Evolutionary conservation across 495 filamentous ascomycete genomes (phyloP), one percentile per base, ranked within the genome.

Genomic region (Bryoglossum gracile): DNA sequence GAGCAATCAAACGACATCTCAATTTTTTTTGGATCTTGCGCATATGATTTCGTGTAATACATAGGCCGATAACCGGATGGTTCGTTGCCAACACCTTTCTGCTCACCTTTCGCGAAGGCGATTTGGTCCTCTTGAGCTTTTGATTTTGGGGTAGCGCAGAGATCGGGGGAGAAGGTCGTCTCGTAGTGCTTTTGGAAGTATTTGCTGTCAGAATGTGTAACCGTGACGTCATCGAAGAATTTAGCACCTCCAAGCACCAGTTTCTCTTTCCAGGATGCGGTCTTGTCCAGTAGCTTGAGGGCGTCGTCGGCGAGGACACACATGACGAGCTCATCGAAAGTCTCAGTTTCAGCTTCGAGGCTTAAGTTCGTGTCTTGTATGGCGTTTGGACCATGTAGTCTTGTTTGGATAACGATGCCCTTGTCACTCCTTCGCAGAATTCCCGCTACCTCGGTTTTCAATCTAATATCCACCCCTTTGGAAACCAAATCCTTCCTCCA

Each of bases 1-100:
- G 81, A 84, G 65, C 83, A 87, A 62, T 91, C 85, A 63, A 91
- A 94, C 52, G 77, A 83, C 86, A 94, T 90, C 57, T 94, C 87
- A 8, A 94, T 82, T 54, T 86, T 85, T 10, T 71, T 68, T 9
- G 71, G 74, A 53, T 84, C 81, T 10, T 74, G 55, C 8, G 66
- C 57, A 59, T 87, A 88, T 11, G 71, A 76, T 44, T 87, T 84
- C 50, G 80, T 90, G 63, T 78, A 83, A 66, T 92, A 92, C 87
- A 92, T 92, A 13, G 87, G 84, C 14, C 76, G 70, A 62, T 83
- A 91, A 17, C 78, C 74, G 9, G 43, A 8, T 1, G 61, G 56
- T 43, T 68, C 63, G 26, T 54, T 54, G 5, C 56, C 59, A 2
- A 39, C 47, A 0, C 56, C 59, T 13, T 48, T 23, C 10, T 48